phyloP scores from a whole-genome alignment of 2,329 filamentous ascomycete species.

The Fusarium sp. region DNA sequence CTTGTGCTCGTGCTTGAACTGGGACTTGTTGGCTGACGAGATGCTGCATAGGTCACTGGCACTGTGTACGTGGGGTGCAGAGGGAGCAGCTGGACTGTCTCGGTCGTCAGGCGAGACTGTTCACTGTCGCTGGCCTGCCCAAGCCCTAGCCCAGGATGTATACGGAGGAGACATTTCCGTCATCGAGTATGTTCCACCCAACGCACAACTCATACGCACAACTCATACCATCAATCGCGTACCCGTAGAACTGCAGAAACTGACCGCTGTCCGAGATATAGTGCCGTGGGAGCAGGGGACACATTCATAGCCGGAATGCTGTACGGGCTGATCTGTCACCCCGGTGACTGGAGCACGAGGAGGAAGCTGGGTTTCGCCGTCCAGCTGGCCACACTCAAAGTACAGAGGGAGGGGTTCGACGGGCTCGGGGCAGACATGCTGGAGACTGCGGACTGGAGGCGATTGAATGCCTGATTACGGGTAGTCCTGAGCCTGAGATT shows the following conservation, averaged over 20 bases:
- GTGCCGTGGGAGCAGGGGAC: constrained; percentile 80
- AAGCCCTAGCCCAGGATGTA: constrained; percentile 17
- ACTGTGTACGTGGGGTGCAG: constrained; percentile 71
- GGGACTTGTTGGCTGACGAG: constrained; percentile 42
- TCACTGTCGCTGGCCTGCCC: constrained; percentile 59
- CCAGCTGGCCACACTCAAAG: constrained; percentile 75
- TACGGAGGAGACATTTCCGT: constrained; percentile 59
- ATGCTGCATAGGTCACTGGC: constrained; percentile 58
- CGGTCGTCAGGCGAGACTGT: constrained; percentile 47
- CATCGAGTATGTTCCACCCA: constrained; percentile 69
- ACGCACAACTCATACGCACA: constrained; percentile 16
- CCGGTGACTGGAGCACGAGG: constrained; percentile 62
- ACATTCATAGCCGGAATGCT: constrained; percentile 81
- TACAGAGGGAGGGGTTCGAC: constrained; percentile 74
- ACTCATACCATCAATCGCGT: constrained; percentile 11
- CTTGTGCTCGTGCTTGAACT: constrained; percentile 12
- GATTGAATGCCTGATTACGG: constrained; percentile 25
- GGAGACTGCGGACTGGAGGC: constrained; percentile 32
- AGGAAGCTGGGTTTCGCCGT: constrained; percentile 72
- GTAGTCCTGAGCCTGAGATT: not conserved
- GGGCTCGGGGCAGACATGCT: constrained; percentile 59
- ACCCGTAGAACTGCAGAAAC: constrained; percentile 33
- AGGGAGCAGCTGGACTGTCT: constrained; percentile 58
- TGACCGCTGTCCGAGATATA: constrained; percentile 54
- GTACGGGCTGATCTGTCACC: constrained; percentile 68